Evolutionary conservation across 805 yeast species (phyloP), one percentile per base, ranked within the genome.

Genomic region (Pichia kluyveri): DNA sequence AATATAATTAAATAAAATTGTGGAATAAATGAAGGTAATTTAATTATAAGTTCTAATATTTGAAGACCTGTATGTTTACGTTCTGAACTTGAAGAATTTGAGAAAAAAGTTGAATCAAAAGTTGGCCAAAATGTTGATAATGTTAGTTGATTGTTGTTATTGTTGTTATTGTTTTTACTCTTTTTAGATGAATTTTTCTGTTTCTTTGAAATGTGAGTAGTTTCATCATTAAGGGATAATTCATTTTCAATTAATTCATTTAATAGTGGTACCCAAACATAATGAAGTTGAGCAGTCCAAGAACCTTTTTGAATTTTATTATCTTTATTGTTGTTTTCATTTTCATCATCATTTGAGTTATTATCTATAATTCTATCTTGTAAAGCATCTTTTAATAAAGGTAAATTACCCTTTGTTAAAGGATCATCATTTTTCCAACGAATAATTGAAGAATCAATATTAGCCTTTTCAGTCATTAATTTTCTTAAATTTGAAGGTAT

Each of bases 51-150:
- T 40, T 67, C 71, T 51, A 90, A 79, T 11, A 89, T 75, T 55
- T 85, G 85, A 56, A 90, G 79, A 0, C 96, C 98, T 76, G 87
- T 77, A 63, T 75, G 86, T 62, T 90, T 91, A 49, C 96, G 72
- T 62, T 90, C 97, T 32, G 82, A 77, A 1, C 96, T 88, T 0
- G 96, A 73, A 54, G 82, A 79, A 37, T 78, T 79, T 6, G 86
- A 71, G 56, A 91, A 90, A 51, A 86, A 77, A 5, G 84, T 75
- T 56, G 88, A 93, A 60, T 91, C 97, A 15, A 91, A 81, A 4
- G 73, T 69, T 55, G 79, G 77, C 95, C 96, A 89, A 62, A 91
- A 89, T 46, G 86, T 93, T 9, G 69, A 62, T 39, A 79, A 59
- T 3, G 70, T 62, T 28, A 78, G 62, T 17, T 34, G 34, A 23